A percentile compares a stretch with the other conserved stretches of the same genome.
Evolutionary conservation across 176 grass and related monocot species (phyloP).

Genomic region (Poa pratensis): DNA sequence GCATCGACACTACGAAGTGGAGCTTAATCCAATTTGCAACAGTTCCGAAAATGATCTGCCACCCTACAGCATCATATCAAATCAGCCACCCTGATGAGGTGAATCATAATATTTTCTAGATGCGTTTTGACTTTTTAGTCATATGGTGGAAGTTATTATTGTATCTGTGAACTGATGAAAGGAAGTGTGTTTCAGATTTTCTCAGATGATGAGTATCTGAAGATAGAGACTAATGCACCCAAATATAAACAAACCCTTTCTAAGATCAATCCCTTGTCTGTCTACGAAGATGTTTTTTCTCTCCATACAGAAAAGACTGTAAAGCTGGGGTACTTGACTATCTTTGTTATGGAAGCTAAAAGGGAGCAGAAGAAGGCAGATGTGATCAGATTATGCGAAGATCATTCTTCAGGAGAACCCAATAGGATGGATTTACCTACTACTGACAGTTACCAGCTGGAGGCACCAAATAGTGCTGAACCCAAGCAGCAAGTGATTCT

Average conservation of each 20-base stretch:
- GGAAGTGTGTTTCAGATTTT: constrained; percentile 16
- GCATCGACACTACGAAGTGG: not conserved
- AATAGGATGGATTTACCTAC: constrained; percentile 24
- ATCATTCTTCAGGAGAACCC: constrained; percentile 20
- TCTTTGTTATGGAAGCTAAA: not conserved
- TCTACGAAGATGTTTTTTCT: not conserved
- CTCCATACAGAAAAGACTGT: not conserved
- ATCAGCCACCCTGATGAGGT: not conserved
- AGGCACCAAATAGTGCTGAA: constrained; percentile 26
- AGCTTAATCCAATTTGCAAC: constrained; percentile 3
- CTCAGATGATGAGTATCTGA: not conserved
- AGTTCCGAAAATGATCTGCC: not conserved
- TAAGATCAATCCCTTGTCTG: not conserved
- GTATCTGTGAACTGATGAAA: not conserved
- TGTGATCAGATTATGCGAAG: constrained; percentile 20
- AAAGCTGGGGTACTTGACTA: not conserved
- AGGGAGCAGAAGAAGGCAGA: not conserved
- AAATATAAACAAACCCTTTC: not conserved
- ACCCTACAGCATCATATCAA: not conserved
- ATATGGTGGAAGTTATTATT: not conserved
- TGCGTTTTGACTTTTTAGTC: not conserved
- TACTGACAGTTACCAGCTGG: constrained; percentile 29
- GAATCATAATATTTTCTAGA: not conserved
- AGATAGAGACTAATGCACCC: not conserved
- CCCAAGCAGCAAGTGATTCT: constrained; percentile 26